Conservation (phyloP, 2,329 filamentous ascomycete species). For the Verticillium klebahnii region DNA sequence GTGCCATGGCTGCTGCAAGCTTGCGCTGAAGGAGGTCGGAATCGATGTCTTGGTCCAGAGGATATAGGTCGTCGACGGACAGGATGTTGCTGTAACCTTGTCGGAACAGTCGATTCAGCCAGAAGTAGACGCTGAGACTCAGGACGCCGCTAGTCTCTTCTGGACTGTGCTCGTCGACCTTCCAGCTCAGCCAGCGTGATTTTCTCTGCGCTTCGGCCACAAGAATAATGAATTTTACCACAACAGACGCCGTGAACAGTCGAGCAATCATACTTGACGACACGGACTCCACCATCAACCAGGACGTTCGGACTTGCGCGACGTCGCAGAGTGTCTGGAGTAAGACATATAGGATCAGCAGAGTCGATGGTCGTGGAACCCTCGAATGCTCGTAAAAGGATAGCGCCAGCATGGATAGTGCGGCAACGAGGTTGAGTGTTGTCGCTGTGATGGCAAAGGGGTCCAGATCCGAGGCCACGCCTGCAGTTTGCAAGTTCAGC, state of each 20-base stretch:
- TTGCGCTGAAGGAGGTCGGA: neutral
- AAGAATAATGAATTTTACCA: slow-evolving; percentile 29
- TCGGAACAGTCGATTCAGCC: slow-evolving; percentile 29
- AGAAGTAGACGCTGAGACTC: slow-evolving; percentile 26
- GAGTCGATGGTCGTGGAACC: slow-evolving; percentile 33
- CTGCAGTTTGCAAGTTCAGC: slow-evolving; percentile 22
- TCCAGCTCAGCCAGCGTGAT: slow-evolving; percentile 31
- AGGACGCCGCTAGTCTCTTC: slow-evolving; percentile 29
- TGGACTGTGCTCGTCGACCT: slow-evolving; percentile 31
- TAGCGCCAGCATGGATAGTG: slow-evolving; percentile 21
- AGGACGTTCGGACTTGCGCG: slow-evolving; percentile 36
- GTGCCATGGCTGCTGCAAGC: slow-evolving; percentile 11
- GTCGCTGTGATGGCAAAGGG: slow-evolving; percentile 22
- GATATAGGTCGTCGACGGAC: slow-evolving; percentile 22
- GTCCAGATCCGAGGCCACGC: slow-evolving; percentile 10
- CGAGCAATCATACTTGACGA: slow-evolving; percentile 17
- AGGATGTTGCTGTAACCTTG: slow-evolving; percentile 26
- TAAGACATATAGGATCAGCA: slow-evolving; percentile 36
- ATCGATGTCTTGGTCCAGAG: slow-evolving; percentile 24
- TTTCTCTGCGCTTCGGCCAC: slow-evolving; percentile 34
- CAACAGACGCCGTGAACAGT: slow-evolving; percentile 29
- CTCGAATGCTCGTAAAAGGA: slow-evolving; percentile 24
- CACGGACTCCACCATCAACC: slow-evolving; percentile 23
- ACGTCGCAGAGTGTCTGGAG: slow-evolving; percentile 39
- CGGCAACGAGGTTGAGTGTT: slow-evolving; percentile 22